Evolutionary conservation across 768 basidiomycete genomes (phyloP).

Genomic region (Myochromella boudieri): DNA sequence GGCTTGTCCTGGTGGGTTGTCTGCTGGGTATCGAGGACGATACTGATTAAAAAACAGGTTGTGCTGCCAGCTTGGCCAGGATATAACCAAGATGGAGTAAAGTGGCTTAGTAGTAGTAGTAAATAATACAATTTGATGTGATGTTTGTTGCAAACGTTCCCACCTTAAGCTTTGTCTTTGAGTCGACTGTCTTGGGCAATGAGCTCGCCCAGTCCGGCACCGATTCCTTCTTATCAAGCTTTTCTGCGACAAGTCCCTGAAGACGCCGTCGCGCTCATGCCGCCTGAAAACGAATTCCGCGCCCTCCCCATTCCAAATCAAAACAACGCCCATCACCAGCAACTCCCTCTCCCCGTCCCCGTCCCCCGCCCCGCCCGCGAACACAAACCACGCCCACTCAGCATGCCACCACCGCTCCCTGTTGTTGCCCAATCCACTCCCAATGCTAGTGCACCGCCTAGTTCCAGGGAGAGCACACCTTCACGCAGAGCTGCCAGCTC

Average conservation of each 20-base stretch:
- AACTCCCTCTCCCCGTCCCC: constrained; percentile 17
- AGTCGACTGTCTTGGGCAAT: too few relatives aligned
- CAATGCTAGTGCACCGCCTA: neutral
- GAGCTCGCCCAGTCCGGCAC: too few relatives aligned
- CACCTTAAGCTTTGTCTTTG: too few relatives aligned
- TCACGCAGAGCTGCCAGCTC: constrained; percentile 18
- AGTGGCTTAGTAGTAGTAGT: too few relatives aligned
- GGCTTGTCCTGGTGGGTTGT: constrained; percentile 45
- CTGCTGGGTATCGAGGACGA: too few relatives aligned
- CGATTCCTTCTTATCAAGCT: too few relatives aligned
- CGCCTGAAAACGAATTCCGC: constrained; percentile 63
- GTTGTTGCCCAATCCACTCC: neutral
- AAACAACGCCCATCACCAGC: constrained; percentile 22
- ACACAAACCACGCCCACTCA: constrained; percentile 16
- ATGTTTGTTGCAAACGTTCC: too few relatives aligned
- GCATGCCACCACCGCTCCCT: constrained; percentile 22
- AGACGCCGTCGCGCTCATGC: constrained; percentile 44
- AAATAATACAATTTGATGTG: neutral
- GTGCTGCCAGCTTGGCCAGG: constrained; percentile 71
- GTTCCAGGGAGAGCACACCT: constrained; percentile 1
- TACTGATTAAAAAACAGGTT: constrained; percentile 37
- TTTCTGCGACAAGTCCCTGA: constrained; percentile 54
- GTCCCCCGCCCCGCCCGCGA: neutral
- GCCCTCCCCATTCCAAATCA: constrained; percentile 54
- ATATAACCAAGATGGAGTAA: constrained; percentile 61